Conservation (phyloP, 768 basidiomycete genomes). For the Amanita inopinata region DNA sequence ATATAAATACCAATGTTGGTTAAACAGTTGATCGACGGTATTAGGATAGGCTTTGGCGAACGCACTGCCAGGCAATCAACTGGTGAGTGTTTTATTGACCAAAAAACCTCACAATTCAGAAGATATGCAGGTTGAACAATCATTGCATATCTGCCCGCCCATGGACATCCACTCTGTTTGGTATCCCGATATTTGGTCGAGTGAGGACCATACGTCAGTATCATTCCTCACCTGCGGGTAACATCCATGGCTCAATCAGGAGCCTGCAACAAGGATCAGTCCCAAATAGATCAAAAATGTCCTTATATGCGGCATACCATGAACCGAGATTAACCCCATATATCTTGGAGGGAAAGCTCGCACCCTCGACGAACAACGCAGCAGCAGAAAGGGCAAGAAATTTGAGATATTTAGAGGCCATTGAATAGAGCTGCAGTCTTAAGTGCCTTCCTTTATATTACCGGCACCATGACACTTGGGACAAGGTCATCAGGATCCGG, state of each 20-base stretch:
- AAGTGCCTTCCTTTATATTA: background rate
- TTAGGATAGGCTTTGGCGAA: slow-evolving; percentile 1
- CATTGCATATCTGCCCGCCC: slow-evolving; percentile 56
- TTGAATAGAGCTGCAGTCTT: background rate
- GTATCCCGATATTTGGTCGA: background rate
- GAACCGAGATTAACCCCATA: slow-evolving; percentile 4
- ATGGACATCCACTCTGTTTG: slow-evolving; percentile 56
- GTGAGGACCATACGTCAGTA: background rate
- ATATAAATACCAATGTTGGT: slow-evolving; percentile 47
- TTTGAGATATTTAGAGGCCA: background rate
- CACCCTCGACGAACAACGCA: background rate
- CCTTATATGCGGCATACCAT: background rate
- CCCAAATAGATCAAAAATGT: background rate
- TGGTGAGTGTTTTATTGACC: too few relatives aligned
- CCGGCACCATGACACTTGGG: background rate
- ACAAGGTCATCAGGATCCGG: too few relatives aligned
- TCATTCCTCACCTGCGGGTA: background rate
- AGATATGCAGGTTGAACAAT: slow-evolving; percentile 54
- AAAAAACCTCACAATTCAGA: slow-evolving; percentile 50
- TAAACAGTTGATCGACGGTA: slow-evolving; percentile 24
- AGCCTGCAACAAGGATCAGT: background rate
- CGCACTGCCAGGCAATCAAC: background rate
- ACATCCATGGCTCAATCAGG: slow-evolving; percentile 3
- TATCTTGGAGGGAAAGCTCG: background rate
- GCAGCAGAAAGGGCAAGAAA: background rate